Conservation (phyloP, 2,329 filamentous ascomycete genomes). For the Aureobasidium sp. region DNA sequence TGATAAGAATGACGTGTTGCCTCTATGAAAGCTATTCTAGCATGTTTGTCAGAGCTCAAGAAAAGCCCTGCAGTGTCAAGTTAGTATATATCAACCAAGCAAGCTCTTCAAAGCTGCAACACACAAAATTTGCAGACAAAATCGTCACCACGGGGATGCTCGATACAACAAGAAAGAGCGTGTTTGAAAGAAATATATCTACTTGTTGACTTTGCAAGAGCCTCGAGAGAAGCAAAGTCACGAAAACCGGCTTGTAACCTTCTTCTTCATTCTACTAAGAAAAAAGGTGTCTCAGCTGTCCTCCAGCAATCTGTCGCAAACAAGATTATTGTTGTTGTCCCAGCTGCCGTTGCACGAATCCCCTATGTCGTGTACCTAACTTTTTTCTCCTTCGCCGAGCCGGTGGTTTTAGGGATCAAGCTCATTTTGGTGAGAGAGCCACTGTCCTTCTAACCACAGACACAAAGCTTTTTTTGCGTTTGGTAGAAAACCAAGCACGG, state of each 20-base stretch:
- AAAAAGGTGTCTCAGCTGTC: background rate
- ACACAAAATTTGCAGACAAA: background rate
- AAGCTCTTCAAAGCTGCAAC: background rate
- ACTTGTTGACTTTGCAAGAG: background rate
- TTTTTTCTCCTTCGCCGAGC: too few relatives aligned
- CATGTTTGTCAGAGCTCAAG: too few relatives aligned
- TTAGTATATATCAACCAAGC: background rate
- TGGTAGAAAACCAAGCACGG: background rate
- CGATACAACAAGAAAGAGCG: background rate
- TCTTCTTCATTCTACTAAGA: background rate
- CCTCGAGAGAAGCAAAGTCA: background rate
- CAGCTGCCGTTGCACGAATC: too few relatives aligned
- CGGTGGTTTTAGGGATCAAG: background rate
- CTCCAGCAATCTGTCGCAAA: too few relatives aligned
- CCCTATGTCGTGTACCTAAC: too few relatives aligned
- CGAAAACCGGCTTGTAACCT: background rate
- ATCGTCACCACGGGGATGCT: background rate
- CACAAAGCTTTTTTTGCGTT: background rate
- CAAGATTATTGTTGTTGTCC: too few relatives aligned
- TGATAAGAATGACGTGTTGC: background rate
- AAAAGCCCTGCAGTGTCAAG: background rate
- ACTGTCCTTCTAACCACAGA: background rate
- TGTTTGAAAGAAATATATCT: background rate
- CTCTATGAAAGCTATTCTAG: too few relatives aligned
- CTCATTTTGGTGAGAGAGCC: background rate